A percentile compares a stretch with the other conserved stretches of the same genome.
phyloP scores from a whole-genome alignment of 2,329 filamentous ascomycete genomes.

The Didymella segeticola region DNA sequence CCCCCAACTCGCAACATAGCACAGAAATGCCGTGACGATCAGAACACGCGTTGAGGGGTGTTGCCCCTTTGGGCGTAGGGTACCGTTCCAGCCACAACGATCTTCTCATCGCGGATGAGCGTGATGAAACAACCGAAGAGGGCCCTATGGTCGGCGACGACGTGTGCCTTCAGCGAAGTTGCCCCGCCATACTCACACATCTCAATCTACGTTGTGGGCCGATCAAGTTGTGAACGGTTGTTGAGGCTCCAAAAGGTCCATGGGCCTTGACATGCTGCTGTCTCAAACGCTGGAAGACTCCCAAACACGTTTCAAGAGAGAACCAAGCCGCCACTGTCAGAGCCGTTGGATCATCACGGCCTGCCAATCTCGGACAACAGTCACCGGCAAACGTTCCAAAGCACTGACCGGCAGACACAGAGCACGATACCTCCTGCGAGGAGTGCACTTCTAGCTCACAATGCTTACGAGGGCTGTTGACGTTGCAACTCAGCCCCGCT shows the following conservation, averaged over 20 bases:
- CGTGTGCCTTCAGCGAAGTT: conserved; percentile 12
- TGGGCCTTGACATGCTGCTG: conserved; percentile 8
- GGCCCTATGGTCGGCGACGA: conserved; percentile 25
- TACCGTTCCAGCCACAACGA: conserved; percentile 32
- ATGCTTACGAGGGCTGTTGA: conserved; percentile 13
- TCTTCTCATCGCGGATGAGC: conserved; percentile 24
- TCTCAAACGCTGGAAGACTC: conserved; percentile 20
- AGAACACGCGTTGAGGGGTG: conserved; percentile 11
- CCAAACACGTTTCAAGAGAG: conserved; percentile 23
- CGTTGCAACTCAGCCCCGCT: conserved; percentile 19
- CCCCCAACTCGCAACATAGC: conserved; percentile 1
- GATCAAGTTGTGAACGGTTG: conserved; percentile 17
- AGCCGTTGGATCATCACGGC: conserved; percentile 15
- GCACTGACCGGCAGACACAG: conserved; percentile 10
- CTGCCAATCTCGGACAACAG: conserved; percentile 20
- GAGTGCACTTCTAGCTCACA: conserved; percentile 10
- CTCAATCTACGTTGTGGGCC: conserved; percentile 22
- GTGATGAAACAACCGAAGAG: conserved; percentile 40
- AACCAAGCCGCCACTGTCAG: conserved; percentile 19
- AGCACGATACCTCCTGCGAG: conserved; percentile 21
- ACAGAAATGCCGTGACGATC: conserved; percentile 12
- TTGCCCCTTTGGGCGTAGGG: conserved; percentile 22
- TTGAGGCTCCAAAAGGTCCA: conserved; percentile 10
- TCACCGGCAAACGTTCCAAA: conserved; percentile 9
- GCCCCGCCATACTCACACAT: conserved; percentile 30